Base-by-base conservation (phyloP, 2,329 filamentous ascomycete species). In the Penicillium sclerotiorum region DNA sequence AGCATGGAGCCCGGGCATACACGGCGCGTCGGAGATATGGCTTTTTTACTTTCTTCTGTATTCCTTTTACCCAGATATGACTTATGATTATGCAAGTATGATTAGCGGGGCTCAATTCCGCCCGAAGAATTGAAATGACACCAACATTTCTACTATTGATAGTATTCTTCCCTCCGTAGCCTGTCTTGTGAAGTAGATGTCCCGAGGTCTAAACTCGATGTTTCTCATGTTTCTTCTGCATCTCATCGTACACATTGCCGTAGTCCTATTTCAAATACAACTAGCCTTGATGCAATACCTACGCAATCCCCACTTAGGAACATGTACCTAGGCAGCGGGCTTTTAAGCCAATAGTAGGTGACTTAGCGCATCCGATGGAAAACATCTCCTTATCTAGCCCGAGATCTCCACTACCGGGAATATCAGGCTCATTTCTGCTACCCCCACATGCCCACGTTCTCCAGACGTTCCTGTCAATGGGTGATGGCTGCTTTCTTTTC, bases 1-100 rank as follows among this genome's bases (percentile, higher is more conserved):
- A 56, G 61, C 61, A 65, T 66, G 59, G 61, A 55, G 58, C 61
- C 63, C 53, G 64, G 65, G 64, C 66, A 68, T 57, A 63, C 50
- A 59, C 52, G 63, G 63, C 60, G 59, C 48, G 60, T 62, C 39
- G 58, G 58, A 58, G 53, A 56, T 57, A 52, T 51, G 55, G 52
- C 49, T 46, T 50, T 49, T 57, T 59, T 48, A 43, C 59, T 58
- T 6, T 46, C 49, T 51, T 44, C 40, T 27, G 22, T n/a, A n/a
- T n/a, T n/a, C n/a, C n/a, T 41, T 15, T 47, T 30, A 25, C 47
- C 45, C 25, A 21, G 47, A 54, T 32, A 39, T 52, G 46, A 53
- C 33, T 57, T 50, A 50, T 28, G 38, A 47, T 48, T 40, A 6
- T 52, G 52, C 39, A 32, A 52, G 35, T 50, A 58, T 52, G 50